phyloP scores from a whole-genome alignment of 768 basidiomycete genomes.

The Hygrocybe punicea region DNA sequence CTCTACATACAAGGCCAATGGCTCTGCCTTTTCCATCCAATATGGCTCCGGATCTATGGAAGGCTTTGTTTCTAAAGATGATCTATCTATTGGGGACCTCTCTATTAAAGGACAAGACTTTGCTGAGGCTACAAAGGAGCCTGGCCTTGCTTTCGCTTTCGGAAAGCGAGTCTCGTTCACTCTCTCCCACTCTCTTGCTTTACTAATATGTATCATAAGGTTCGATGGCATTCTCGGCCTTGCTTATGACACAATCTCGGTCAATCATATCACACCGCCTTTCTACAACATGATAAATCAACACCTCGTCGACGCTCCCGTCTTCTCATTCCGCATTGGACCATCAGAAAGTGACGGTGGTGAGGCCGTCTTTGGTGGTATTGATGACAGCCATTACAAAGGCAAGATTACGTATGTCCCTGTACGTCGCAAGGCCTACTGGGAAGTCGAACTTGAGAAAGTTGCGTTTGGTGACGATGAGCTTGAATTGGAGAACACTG shows the following conservation, averaged over 20 bases:
- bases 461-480: conserved; percentile 81
- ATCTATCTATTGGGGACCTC: conserved; percentile 78
- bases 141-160: conserved; percentile 95
- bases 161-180: conserved; percentile 62
- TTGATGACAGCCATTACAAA: conserved; percentile 71
- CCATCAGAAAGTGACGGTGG: conserved; percentile 84
- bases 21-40: conserved; percentile 81
- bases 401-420: conserved; percentile 87
- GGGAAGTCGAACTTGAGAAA: conserved; percentile 94
- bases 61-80: conserved; percentile 88
- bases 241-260: conserved; percentile 91
- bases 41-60: conserved; percentile 98
- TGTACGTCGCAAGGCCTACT: conserved; percentile 91
- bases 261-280: conserved; percentile 88
- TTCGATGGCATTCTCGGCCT: conserved; percentile 96
- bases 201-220: conserved; percentile 37
- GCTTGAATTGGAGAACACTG: conserved; percentile 89
- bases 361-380: conserved; percentile 87
- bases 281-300: conserved; percentile 92
- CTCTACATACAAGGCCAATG: conserved; percentile 85
- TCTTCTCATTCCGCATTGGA: conserved; percentile 94
- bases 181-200: neutral
- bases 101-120: conserved; percentile 75
- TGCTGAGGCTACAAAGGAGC: conserved; percentile 93
- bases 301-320: conserved; percentile 73